Percentiles rank a stretch among this genome's conserved stretches.
phyloP scores from a whole-genome alignment of 1,139 yeast species.

The Saccharomycopsis hybrid region DNA sequence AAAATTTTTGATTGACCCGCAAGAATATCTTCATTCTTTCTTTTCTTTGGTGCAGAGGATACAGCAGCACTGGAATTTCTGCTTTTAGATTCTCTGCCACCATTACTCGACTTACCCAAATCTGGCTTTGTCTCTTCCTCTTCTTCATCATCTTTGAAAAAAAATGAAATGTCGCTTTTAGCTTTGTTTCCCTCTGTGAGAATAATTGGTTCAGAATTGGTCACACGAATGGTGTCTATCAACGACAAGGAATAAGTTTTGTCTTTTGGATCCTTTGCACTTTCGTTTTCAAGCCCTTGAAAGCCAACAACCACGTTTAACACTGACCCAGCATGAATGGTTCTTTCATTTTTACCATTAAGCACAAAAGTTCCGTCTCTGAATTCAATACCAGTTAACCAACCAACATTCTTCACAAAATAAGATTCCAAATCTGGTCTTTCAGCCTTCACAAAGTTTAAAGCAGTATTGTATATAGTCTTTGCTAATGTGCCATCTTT shows the following conservation, averaged over 20 bases:
- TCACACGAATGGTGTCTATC: constrained; percentile 75
- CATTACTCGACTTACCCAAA: constrained; percentile 23
- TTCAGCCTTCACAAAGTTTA: constrained; percentile 49
- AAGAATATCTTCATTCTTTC: constrained; percentile 20
- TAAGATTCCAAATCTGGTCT: constrained; percentile 58
- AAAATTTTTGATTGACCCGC: constrained; percentile 41
- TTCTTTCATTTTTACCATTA: constrained; percentile 67
- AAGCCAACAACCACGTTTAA: constrained; percentile 77
- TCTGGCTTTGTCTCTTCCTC: constrained; percentile 6
- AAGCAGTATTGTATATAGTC: constrained; percentile 59
- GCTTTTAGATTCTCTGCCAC: constrained; percentile 30
- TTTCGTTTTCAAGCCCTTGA: constrained; percentile 45
- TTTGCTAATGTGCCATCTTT: constrained; percentile 64
- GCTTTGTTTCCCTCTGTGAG: constrained; percentile 72
- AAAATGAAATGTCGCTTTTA: constrained; percentile 73
- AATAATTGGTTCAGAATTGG: constrained; percentile 50
- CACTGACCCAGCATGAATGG: constrained; percentile 65
- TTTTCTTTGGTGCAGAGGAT: constrained; percentile 24
- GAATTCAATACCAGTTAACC: constrained; percentile 86
- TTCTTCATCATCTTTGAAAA: constrained; percentile 65
- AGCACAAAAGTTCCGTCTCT: constrained; percentile 74
- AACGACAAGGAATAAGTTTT: constrained; percentile 62
- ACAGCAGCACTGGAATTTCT: constrained; percentile 8
- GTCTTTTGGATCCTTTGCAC: constrained; percentile 41
- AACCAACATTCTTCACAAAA: constrained; percentile 81